phyloP scores from a whole-genome alignment of 352 stramenopile species.

The Phytopythium ostracodes region DNA sequence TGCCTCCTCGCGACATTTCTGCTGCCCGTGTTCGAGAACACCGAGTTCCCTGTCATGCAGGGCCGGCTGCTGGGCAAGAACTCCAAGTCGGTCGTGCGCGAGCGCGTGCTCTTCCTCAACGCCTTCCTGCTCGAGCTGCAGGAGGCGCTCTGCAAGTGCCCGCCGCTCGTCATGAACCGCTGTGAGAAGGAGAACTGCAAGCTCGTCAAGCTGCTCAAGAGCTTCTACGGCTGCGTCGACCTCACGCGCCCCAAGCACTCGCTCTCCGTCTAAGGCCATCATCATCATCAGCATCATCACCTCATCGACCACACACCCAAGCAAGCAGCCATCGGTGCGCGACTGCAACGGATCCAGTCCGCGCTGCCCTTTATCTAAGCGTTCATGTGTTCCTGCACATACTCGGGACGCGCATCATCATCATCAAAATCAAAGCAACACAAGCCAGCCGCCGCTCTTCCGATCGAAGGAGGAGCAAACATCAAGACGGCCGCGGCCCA shows the following conservation, averaged over 20 bases:
- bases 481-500: constrained; percentile 8
- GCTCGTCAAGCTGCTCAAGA: constrained; percentile 83
- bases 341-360: not conserved
- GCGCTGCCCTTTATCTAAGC: constrained; percentile 3
- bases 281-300: not conserved
- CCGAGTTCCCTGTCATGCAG: constrained; percentile 74
- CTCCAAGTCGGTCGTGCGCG: constrained; percentile 70
- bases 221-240: constrained; percentile 73
- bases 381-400: not conserved
- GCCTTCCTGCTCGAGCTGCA: constrained; percentile 76
- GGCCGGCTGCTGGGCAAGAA: constrained; percentile 76
- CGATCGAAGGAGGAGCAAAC: constrained; percentile 34
- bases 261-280: constrained; percentile 35
- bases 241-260: constrained; percentile 35
- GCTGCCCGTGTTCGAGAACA: constrained; percentile 59
- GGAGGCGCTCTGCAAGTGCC: constrained; percentile 74
- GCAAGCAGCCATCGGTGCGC: not conserved
- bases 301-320: not conserved
- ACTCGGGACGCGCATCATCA: not conserved
- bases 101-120: constrained; percentile 78
- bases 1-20: constrained; percentile 72
- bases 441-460: constrained; percentile 9
- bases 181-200: constrained; percentile 83
- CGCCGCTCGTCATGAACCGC: constrained; percentile 59
- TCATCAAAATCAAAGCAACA: not conserved